Evolutionary conservation across 768 basidiomycete species (phyloP).

Genomic region (Kwoniella dejecticola): DNA sequence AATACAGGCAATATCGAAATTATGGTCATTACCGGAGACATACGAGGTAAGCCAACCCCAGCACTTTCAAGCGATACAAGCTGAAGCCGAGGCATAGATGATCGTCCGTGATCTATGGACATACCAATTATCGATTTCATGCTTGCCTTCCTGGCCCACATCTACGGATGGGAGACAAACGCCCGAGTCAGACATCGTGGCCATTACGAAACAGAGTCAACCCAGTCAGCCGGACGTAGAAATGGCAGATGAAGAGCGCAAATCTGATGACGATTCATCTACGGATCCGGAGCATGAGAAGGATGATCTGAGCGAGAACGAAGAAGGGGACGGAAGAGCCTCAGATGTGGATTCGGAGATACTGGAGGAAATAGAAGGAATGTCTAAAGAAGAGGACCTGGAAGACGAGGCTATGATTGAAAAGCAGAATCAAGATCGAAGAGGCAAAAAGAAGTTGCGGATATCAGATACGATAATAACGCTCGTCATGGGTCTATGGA

Average conservation of each 20-base stretch:
- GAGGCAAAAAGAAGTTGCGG: constrained; percentile 42
- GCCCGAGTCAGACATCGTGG: neutral
- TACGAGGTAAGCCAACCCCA: constrained; percentile 41
- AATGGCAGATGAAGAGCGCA: constrained; percentile 22
- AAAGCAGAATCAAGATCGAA: constrained; percentile 1
- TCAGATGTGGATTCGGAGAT: constrained; percentile 36
- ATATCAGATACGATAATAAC: constrained; percentile 66
- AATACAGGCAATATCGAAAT: constrained; percentile 55
- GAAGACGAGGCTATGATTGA: neutral
- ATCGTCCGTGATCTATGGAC: constrained; percentile 54
- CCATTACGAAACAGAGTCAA: constrained; percentile 4
- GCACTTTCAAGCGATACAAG: neutral
- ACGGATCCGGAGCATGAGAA: constrained; percentile 28
- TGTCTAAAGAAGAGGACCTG: constrained; percentile 18
- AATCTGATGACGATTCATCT: constrained; percentile 36
- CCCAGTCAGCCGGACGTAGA: constrained; percentile 13
- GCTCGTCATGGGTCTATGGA: constrained; percentile 76
- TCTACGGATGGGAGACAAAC: neutral
- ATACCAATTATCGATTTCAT: constrained; percentile 45
- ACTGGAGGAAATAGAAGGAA: constrained; percentile 19
- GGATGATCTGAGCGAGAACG: no score
- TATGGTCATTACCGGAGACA: constrained; percentile 46
- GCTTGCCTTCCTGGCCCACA: constrained; percentile 32
- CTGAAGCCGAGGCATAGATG: constrained; percentile 27
- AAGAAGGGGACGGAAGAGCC: constrained; percentile 33